Base-by-base conservation (phyloP, 1,284 basidiomycete genomes). In the Sporisorium sorghi region DNA sequence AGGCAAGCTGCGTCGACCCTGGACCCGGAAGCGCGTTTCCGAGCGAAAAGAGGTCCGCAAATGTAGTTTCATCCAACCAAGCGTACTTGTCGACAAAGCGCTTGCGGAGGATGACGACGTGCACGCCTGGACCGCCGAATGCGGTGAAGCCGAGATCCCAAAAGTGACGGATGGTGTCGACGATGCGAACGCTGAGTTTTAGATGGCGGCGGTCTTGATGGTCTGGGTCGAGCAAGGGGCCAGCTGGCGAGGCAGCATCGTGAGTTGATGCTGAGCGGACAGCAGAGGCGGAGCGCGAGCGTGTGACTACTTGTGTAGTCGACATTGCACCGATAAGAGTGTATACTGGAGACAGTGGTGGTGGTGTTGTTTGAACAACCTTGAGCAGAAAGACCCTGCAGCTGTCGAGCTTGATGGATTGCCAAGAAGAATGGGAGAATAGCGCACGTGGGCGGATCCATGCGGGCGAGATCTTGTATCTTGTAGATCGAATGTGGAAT, bases 21-120 rank as follows among this genome's bases (percentile, higher is more conserved):
- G 86, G 86, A 15, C 86, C 86, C 0, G 86, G 86, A 0, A 87
- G 82, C 0, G 86, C 86, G 53, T 86, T 86, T n/a, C 85, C 85
- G 12, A 87, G 81, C 11, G 85, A 83, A 57, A 87, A 86, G 35
- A 87, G 83, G 60, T 87, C 86, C 44, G 76, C 65, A 66, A 71
- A 84, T 24, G 64, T 77, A 47, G 70, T 77, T 52, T 54, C 62
- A 39, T 80, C 78, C 23, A 83, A 33, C 79, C 79, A 82, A 14
- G 55, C 60, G 26, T 78, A 59, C 23, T 67, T 56, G 30, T 80
- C 77, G 44, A 80, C 79, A 43, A 80, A 82, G 8, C 68, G 68
- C 23, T 66, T 59, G 58, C 73, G 69, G 10, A 76, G 68, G 30
- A 76, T 74, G 61, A 76, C 69, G 24, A 71, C 71, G 40, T 75